phyloP scores from a whole-genome alignment of 192 early-diverging fungal genomes.

The Coemansia sp. region DNA sequence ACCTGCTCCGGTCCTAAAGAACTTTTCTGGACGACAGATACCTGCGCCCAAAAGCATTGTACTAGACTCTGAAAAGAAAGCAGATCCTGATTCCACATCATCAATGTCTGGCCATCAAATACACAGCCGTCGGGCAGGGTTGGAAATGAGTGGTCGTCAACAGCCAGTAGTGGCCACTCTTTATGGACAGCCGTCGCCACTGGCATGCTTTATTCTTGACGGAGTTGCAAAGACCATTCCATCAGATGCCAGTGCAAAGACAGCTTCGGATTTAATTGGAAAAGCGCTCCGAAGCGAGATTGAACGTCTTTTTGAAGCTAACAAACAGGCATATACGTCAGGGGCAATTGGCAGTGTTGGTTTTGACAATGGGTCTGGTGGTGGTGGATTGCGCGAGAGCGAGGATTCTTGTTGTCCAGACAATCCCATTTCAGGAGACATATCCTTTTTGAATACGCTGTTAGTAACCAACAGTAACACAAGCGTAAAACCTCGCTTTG shows the following conservation, averaged over 20 bases:
- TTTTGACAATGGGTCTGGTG: background rate
- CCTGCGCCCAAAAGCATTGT: conserved; percentile 19
- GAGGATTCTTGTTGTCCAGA: background rate
- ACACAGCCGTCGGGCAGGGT: conserved; percentile 7
- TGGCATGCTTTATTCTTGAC: conserved; percentile 45
- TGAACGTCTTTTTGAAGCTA: conserved; percentile 14
- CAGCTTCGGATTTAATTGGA: conserved; percentile 5
- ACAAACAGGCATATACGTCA: conserved; percentile 7
- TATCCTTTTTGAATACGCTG: conserved; percentile 44
- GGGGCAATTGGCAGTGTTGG: background rate
- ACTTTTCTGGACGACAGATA: conserved; percentile 36
- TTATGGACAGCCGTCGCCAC: conserved; percentile 40
- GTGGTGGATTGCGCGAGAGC: background rate
- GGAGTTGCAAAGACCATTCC: background rate
- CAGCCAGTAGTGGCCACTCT: conserved; percentile 19
- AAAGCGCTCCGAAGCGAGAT: conserved; percentile 25
- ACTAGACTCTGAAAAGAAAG: background rate
- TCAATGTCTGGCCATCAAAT: conserved; percentile 1
- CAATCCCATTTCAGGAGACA: conserved; percentile 20
- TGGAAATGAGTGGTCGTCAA: background rate
- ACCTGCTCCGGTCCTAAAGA: conserved; percentile 13
- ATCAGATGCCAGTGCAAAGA: background rate
- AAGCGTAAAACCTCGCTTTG: conserved; percentile 49
- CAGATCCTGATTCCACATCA: background rate
- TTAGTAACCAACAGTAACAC: conserved; percentile 16